These are phyloP conservation scores for Geosmithia morbida DNA, from an alignment of 2,329 filamentous ascomycete genomes.

Conservation along the genomic window DNA sequence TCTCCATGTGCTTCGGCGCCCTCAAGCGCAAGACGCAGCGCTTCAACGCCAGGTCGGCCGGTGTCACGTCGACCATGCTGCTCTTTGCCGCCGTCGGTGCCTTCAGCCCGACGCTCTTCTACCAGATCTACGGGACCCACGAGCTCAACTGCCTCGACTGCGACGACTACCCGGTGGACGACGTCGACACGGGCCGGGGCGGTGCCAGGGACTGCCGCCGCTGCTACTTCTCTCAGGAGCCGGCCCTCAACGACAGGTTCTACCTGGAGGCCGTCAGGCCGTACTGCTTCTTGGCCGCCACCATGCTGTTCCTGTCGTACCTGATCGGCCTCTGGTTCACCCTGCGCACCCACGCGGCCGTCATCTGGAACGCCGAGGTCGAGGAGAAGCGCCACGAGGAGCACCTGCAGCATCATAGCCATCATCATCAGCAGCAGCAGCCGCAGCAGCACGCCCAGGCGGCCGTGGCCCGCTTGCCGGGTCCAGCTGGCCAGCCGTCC, in stretches of 20 bases:
- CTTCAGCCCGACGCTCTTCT: slow-evolving; percentile 92
- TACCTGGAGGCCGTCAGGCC: slow-evolving; percentile 83
- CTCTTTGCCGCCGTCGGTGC: slow-evolving; percentile 91
- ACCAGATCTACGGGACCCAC: slow-evolving; percentile 96
- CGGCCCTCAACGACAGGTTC: slow-evolving; percentile 74
- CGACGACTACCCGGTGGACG: slow-evolving; percentile 23
- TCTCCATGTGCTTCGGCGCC: slow-evolving; percentile 98
- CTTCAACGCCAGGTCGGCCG: slow-evolving; percentile 92
- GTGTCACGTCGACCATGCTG: slow-evolving; percentile 95
- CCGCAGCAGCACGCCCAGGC: neutral
- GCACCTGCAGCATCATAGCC: slow-evolving; percentile 11
- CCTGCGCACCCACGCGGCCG: slow-evolving; percentile 83
- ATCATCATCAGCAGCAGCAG: no score
- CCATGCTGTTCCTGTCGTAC: slow-evolving; percentile 82
- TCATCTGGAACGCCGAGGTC: slow-evolving; percentile 84
- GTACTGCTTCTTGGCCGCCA: slow-evolving; percentile 80
- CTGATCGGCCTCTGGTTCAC: slow-evolving; percentile 92
- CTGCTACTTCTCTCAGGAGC: slow-evolving; percentile 85
- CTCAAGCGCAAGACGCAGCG: slow-evolving; percentile 96
- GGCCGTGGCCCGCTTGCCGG: neutral
- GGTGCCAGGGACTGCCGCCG: slow-evolving; percentile 65
- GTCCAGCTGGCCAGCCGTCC: no score
- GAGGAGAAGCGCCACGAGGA: slow-evolving; percentile 63
- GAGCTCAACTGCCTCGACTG: slow-evolving; percentile 74
- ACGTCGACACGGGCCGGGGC: slow-evolving; percentile 16